These are phyloP conservation scores for Tricholoma saponaceum DNA, from an alignment of 768 basidiomycete genomes.

Conservation along the genomic window DNA sequence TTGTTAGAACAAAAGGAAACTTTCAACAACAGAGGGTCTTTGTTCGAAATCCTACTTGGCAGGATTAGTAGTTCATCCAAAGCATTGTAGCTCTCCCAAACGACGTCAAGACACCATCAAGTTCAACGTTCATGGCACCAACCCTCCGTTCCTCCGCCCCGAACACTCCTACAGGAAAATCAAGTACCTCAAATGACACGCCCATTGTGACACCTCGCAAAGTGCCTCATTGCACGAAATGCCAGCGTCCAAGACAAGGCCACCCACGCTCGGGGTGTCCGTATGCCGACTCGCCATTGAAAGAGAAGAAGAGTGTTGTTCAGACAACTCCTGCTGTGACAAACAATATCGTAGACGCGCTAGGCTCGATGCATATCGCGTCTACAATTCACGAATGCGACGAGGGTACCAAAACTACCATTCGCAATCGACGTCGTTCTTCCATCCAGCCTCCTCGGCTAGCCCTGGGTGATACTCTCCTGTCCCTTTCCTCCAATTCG, in stretches of 20 bases:
- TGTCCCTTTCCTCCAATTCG: constrained; percentile 46
- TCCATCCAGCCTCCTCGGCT: constrained; percentile 21
- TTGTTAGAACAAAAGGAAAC: neutral
- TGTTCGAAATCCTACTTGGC: too few species aligned
- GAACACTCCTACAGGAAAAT: constrained; percentile 13
- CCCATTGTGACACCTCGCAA: constrained; percentile 42
- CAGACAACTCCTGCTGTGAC: constrained; percentile 2
- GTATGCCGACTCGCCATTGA: constrained; percentile 27
- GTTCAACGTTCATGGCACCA: constrained; percentile 14
- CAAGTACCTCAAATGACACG: neutral
- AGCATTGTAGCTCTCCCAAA: neutral
- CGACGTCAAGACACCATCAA: neutral
- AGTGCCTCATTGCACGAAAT: constrained; percentile 49
- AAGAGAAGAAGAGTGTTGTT: constrained; percentile 1
- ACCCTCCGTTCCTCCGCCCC: constrained; percentile 16
- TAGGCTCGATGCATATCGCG: constrained; percentile 44
- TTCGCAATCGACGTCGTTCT: constrained; percentile 29
- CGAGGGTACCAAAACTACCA: constrained; percentile 29
- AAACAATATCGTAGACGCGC: constrained; percentile 33
- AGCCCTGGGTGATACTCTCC: constrained; percentile 37
- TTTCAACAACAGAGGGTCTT: too few species aligned
- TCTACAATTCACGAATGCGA: constrained; percentile 20
- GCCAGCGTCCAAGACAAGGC: constrained; percentile 48
- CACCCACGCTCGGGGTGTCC: constrained; percentile 67
- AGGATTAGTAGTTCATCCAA: too few species aligned